Evolutionary conservation across 1,284 basidiomycete species (phyloP).

Genomic region (Neolentinus lepideus): DNA sequence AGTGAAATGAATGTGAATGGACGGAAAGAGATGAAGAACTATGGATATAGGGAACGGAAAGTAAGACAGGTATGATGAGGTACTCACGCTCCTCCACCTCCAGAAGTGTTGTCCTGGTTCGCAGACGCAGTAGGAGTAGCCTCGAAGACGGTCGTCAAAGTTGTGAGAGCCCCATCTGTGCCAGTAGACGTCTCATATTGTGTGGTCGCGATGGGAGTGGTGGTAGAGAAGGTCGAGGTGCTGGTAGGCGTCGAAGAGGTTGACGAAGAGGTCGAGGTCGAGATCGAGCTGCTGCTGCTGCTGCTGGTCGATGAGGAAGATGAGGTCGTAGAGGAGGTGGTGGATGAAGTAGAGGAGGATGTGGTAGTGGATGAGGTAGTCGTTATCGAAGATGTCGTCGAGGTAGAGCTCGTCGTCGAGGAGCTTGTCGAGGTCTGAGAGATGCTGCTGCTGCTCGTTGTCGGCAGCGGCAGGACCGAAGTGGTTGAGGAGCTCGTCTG

Average conservation of each 20-base stretch:
- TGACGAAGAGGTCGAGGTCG: constrained; percentile 9
- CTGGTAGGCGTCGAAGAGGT: constrained; percentile 4
- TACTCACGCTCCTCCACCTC: background rate
- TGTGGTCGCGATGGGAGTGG: background rate
- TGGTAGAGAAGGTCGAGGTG: constrained; percentile 5
- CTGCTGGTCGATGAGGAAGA: constrained; percentile 2
- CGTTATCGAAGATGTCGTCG: constrained; percentile 6
- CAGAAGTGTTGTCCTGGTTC: background rate
- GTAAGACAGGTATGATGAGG: background rate
- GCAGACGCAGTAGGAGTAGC: constrained; percentile 4
- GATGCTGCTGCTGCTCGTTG: constrained; percentile 3
- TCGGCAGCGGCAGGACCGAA: constrained; percentile 5
- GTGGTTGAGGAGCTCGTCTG: constrained; percentile 9
- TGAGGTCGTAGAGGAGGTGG: constrained; percentile 3
- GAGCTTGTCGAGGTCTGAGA: constrained; percentile 3
- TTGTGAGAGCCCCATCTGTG: constrained; percentile 4
- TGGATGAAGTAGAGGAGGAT: constrained; percentile 4
- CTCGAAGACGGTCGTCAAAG: constrained; percentile 6
- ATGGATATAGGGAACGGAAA: background rate
- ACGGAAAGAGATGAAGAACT: background rate
- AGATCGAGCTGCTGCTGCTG: constrained; percentile 6
- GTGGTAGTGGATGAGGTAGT: constrained; percentile 5
- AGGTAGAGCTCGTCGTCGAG: background rate
- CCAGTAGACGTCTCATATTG: constrained; percentile 9
- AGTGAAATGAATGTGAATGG: too few species aligned